A percentile compares a stretch with the other conserved stretches of the same genome.
Conservation (phyloP, 345 rosid genomes). For the Sonneratia caseolaris region DNA sequence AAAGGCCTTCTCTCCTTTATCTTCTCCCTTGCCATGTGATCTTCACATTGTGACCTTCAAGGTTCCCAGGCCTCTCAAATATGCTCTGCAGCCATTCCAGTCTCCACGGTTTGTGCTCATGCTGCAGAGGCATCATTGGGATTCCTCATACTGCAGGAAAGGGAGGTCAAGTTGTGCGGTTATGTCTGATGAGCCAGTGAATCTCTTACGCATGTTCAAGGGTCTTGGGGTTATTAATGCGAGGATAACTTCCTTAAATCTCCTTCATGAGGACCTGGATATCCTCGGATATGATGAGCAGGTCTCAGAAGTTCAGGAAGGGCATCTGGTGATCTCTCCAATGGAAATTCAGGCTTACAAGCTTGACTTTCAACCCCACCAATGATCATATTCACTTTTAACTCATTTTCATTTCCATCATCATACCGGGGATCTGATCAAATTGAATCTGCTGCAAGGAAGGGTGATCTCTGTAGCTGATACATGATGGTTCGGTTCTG, state of each 20-base stretch:
- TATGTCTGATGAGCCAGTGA: conserved; percentile 54
- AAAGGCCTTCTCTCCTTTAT: conserved; percentile 58
- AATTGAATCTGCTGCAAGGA: not conserved
- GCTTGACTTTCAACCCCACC: conserved; percentile 55
- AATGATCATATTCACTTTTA: conserved; percentile 8
- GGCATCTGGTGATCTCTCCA: conserved; percentile 54
- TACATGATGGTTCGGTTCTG: not conserved
- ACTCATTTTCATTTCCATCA: not conserved
- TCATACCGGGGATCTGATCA: not conserved
- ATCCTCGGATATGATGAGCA: conserved; percentile 65
- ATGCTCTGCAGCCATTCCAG: conserved; percentile 40
- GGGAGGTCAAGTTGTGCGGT: conserved; percentile 53
- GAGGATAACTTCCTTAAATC: conserved; percentile 78
- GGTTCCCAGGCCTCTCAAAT: conserved; percentile 70
- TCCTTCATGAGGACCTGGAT: conserved; percentile 69
- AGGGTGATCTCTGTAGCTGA: not conserved
- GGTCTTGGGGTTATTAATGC: conserved; percentile 52
- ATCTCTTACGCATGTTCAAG: conserved; percentile 60
- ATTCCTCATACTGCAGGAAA: conserved; percentile 55
- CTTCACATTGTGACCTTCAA: conserved; percentile 80
- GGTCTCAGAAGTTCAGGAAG: conserved; percentile 47
- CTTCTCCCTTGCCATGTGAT: conserved; percentile 73
- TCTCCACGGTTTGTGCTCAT: conserved; percentile 57
- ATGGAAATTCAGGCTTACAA: conserved; percentile 97
- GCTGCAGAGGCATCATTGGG: conserved; percentile 71